Conservation (phyloP, 148 eudicot species). For the Pouteria glomerata region DNA sequence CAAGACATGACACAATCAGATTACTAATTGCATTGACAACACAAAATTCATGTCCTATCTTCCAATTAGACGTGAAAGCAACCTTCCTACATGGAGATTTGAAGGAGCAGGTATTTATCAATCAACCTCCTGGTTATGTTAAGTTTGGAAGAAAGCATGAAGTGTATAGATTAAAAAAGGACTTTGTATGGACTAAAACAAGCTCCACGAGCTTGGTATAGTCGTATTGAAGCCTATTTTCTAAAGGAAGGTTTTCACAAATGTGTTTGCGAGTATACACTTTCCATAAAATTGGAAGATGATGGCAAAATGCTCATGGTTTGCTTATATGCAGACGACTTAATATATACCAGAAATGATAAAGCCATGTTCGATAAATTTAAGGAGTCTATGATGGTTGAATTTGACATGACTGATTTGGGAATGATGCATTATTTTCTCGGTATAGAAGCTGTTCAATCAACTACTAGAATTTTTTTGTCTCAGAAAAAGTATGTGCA, state of each 20-base stretch:
- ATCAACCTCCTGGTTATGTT: slow-evolving; percentile 1
- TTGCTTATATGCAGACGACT: not conserved
- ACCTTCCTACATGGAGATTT: not conserved
- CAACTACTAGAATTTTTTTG: slow-evolving; percentile 26
- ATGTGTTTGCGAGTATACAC: not conserved
- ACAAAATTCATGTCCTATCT: too few relatives aligned
- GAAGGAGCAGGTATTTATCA: not conserved
- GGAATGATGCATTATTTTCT: not conserved
- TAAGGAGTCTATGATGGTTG: too few relatives aligned
- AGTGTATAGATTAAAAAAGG: not conserved
- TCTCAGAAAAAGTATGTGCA: slow-evolving; percentile 36
- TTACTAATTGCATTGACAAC: not conserved
- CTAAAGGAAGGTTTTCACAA: not conserved
- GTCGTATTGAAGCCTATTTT: not conserved
- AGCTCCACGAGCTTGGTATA: slow-evolving; percentile 6
- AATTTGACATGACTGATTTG: not conserved
- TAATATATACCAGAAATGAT: too few relatives aligned
- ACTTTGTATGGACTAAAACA: not conserved
- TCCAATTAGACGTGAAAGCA: not conserved
- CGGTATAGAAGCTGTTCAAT: not conserved
- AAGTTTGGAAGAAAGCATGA: not conserved
- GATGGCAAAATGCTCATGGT: not conserved
- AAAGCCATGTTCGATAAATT: too few relatives aligned
- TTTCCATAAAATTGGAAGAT: not conserved
- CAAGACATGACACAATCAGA: too few relatives aligned